These are phyloP conservation scores for Mrakia hoshinonis DNA, from an alignment of 768 basidiomycete genomes.

Conservation along the genomic window DNA sequence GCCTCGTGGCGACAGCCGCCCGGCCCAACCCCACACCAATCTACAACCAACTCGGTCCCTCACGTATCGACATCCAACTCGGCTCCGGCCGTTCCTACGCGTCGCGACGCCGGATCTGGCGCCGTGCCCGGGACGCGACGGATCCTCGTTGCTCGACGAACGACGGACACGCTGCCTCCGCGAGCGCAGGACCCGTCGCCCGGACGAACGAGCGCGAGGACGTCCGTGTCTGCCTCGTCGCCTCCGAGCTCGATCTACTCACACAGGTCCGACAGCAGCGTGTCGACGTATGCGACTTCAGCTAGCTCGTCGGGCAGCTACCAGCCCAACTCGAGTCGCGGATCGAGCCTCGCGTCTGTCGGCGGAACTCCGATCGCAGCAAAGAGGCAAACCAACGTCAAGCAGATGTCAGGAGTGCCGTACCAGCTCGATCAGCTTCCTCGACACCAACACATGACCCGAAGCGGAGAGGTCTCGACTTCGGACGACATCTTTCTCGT, in stretches of 20 bases:
- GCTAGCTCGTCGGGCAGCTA: constrained; percentile 5
- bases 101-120: constrained; percentile 13
- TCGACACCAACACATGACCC: constrained; percentile 23
- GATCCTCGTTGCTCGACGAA: constrained; percentile 17
- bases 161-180: not conserved
- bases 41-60: not conserved
- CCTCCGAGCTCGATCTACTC: constrained; percentile 26
- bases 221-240: constrained; percentile 58
- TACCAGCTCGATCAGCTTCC: constrained; percentile 65
- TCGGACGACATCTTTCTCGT: constrained; percentile 27
- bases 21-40: not conserved
- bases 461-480: constrained; percentile 22
- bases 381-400: constrained; percentile 51
- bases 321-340: constrained; percentile 13
- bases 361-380: constrained; percentile 7
- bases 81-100: not conserved
- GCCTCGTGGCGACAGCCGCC: constrained; percentile 13
- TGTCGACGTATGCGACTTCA: constrained; percentile 22
- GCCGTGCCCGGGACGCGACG: constrained; percentile 14
- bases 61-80: constrained; percentile 4
- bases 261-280: constrained; percentile 12
- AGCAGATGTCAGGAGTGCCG: constrained; percentile 68
- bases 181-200: constrained; percentile 20
- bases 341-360: constrained; percentile 16
- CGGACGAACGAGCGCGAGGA: constrained; percentile 37